Conservation (phyloP, 1,284 basidiomycete genomes). For the Pseudozyma thailandica region DNA sequence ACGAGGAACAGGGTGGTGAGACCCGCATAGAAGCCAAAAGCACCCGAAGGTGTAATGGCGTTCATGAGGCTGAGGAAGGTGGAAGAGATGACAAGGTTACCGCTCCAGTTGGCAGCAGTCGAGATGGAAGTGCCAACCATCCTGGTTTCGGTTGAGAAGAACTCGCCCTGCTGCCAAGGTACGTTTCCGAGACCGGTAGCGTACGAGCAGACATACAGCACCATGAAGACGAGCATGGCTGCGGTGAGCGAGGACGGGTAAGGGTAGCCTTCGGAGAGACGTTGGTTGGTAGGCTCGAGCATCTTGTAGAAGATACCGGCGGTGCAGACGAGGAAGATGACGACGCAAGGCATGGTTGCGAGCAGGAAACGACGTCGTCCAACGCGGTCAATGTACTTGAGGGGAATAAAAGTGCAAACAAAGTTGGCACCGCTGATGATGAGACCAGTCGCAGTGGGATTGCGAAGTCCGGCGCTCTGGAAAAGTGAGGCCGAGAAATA, state of each 20-base stretch:
- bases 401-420: constrained; percentile 80
- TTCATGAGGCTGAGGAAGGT: constrained; percentile 83
- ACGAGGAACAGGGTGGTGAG: constrained; percentile 78
- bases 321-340: constrained; percentile 77
- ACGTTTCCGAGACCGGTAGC: constrained; percentile 76
- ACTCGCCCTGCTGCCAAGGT: constrained; percentile 87
- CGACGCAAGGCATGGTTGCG: constrained; percentile 80
- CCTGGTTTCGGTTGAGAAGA: constrained; percentile 76
- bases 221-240: constrained; percentile 80
- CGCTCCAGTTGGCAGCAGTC: constrained; percentile 84
- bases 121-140: constrained; percentile 78
- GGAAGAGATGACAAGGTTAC: constrained; percentile 79
- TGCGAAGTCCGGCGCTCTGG: constrained; percentile 66
- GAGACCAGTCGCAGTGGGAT: constrained; percentile 64
- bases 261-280: constrained; percentile 75
- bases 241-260: constrained; percentile 77
- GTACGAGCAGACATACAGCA: constrained; percentile 83
- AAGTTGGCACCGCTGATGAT: constrained; percentile 71
- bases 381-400: constrained; percentile 79
- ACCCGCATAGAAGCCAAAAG: constrained; percentile 78
- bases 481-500: constrained; percentile 69
- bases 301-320: constrained; percentile 80
- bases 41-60: constrained; percentile 75
- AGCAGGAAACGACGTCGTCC: constrained; percentile 82
- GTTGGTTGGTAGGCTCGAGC: constrained; percentile 76